Conservation (phyloP, 345 rosid species). For the Boechera divaricarpa region DNA sequence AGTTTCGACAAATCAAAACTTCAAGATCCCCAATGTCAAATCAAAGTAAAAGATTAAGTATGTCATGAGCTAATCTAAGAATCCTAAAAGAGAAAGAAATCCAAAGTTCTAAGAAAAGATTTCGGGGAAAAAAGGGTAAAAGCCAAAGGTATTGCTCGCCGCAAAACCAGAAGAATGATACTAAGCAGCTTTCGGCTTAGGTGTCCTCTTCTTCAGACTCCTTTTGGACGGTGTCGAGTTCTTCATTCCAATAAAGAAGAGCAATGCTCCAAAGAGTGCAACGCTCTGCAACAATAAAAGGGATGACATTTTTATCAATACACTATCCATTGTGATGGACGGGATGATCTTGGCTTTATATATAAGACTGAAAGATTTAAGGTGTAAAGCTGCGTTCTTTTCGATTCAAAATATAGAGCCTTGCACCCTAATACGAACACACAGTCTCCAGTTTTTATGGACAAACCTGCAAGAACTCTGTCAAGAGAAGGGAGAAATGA, state of each 20-base stretch:
- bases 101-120: slow-evolving; percentile 16
- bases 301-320: background rate
- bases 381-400: background rate
- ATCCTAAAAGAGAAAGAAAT: slow-evolving; percentile 22
- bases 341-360: background rate
- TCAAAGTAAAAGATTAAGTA: background rate
- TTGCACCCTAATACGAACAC: background rate
- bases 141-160: slow-evolving; percentile 18
- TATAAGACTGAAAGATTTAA: background rate
- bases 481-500: slow-evolving; percentile 52
- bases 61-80: slow-evolving; percentile 36
- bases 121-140: background rate
- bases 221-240: slow-evolving; percentile 59
- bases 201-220: slow-evolving; percentile 64
- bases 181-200: slow-evolving; percentile 60
- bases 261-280: slow-evolving; percentile 86
- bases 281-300: slow-evolving; percentile 55
- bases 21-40: slow-evolving; percentile 18
- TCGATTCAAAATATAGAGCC: background rate
- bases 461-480: slow-evolving; percentile 72
- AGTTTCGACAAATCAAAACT: slow-evolving; percentile 32
- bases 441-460: background rate
- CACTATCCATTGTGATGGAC: background rate
- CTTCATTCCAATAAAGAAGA: slow-evolving; percentile 90
- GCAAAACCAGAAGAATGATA: slow-evolving; percentile 7